A percentile compares a stretch with the other conserved stretches of the same genome.
phyloP scores from a whole-genome alignment of 805 yeast species.

The Grigorovia transvaalensis region DNA sequence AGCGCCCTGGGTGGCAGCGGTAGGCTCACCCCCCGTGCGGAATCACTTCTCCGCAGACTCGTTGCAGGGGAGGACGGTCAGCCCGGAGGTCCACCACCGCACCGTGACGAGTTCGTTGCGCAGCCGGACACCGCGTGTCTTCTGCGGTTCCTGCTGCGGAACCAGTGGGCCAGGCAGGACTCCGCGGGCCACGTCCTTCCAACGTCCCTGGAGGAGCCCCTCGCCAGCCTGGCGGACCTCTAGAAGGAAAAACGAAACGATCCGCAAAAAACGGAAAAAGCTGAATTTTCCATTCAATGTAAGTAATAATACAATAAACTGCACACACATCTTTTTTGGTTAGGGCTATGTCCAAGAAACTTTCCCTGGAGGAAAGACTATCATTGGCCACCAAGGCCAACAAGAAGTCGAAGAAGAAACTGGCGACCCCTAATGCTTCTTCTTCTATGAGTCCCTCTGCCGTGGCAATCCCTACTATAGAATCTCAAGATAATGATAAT shows the following conservation, averaged over 20 bases:
- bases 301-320: no score
- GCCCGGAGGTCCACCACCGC: neutral
- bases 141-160: neutral
- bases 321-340: no score
- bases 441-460: neutral
- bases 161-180: neutral
- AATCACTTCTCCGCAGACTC: no score
- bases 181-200: neutral
- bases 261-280: no score
- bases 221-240: neutral
- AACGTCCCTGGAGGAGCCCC: neutral
- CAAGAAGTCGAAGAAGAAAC: constrained; percentile 16
- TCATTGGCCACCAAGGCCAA: constrained; percentile 63
- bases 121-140: neutral
- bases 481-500: neutral
- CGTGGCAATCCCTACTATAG: neutral
- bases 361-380: constrained; percentile 75
- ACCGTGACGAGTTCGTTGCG: neutral
- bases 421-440: neutral
- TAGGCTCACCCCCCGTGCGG: no score
- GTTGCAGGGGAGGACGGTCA: neutral
- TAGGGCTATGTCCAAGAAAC: constrained; percentile 33
- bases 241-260: no score
- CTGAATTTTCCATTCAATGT: no score
- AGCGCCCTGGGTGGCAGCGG: no score